Evolutionary conservation across 2,329 filamentous ascomycete species (phyloP), one percentile per base, ranked within the genome.

Genomic region (Neonectria hederae): DNA sequence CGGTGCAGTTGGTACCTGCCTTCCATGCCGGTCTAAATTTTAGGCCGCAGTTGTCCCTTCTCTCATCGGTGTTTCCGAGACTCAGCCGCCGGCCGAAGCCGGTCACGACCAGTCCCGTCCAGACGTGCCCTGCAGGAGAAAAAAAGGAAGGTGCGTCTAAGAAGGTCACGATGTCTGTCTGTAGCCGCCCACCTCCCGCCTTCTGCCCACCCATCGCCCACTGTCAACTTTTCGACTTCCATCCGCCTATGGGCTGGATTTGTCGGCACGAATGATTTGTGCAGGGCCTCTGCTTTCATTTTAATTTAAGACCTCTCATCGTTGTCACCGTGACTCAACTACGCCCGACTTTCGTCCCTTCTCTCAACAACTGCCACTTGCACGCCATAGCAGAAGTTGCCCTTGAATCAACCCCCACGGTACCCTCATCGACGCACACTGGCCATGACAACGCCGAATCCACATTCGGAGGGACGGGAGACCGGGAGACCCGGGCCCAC

Each of bases 331-430:
- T 26, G 22, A 11, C 13, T 28, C 24, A 7, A 7, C 6, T 10
- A 28, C 17, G 7, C 14, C 22, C 8, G 4, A 28, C 14, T 48
- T 14, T 48, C 24, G 11, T 28, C 5, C 2, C 14, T 26, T 24
- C 14, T 10, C 22, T 28, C 45, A 28, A 28, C 45, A 48, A 32
- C 26, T 32, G 38, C 46, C 46, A 46, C 43, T 57, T 57, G 30
- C 24, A 45, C 26, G 21, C 21, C 24, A 28, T 30, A 9, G 10
- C n/a, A 26, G 28, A 32, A 30, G 11, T 21, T 32, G 10, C n/a
- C 17, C 5, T 10, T 10, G 11, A 28, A 24, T 17, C 54, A 58
- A 48, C 57, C 57, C 57, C 57, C 57, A 60, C 57, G 35, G 38
- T 35, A 54, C 28, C 55, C 19, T 56, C 53, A 13, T 52, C 4